Evolutionary conservation across 768 basidiomycete genomes (phyloP).

Genomic region (Mycena indigotica): DNA sequence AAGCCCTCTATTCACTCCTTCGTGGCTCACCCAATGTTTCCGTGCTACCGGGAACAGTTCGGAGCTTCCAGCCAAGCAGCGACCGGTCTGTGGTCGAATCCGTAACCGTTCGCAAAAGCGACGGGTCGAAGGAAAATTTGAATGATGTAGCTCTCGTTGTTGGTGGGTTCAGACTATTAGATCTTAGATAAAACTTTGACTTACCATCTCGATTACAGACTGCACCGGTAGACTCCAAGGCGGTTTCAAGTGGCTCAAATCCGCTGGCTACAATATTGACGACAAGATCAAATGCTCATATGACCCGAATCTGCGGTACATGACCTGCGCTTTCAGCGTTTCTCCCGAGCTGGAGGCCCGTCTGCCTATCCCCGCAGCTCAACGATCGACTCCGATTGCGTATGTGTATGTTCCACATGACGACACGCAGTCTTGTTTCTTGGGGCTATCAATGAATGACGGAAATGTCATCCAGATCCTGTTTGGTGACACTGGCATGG

Average conservation of each 20-base stretch:
- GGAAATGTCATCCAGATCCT: not conserved
- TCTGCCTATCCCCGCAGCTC: conserved; percentile 6
- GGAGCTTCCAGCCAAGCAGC: not conserved
- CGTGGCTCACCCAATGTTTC: not conserved
- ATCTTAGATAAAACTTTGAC: conserved; percentile 20
- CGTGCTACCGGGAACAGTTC: conserved; percentile 6
- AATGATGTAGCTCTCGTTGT: conserved; percentile 13
- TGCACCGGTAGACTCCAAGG: not conserved
- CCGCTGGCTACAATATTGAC: conserved; percentile 1
- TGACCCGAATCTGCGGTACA: conserved; percentile 8
- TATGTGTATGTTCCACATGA: not conserved
- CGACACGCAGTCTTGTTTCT: not conserved
- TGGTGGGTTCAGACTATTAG: not conserved
- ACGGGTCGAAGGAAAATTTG: conserved; percentile 3
- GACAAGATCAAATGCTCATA: conserved; percentile 1
- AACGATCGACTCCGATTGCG: not conserved
- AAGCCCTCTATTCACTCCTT: conserved; percentile 15
- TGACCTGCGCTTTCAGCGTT: not conserved
- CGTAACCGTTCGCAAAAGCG: conserved; percentile 15
- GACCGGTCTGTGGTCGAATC: conserved; percentile 3
- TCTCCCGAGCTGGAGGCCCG: conserved; percentile 4
- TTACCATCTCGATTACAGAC: not conserved
- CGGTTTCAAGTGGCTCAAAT: conserved; percentile 10
- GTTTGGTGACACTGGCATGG: not conserved
- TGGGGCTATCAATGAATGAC: not conserved